Base-by-base conservation (phyloP, 106 monocot genomes). In the Posidonia australis region DNA sequence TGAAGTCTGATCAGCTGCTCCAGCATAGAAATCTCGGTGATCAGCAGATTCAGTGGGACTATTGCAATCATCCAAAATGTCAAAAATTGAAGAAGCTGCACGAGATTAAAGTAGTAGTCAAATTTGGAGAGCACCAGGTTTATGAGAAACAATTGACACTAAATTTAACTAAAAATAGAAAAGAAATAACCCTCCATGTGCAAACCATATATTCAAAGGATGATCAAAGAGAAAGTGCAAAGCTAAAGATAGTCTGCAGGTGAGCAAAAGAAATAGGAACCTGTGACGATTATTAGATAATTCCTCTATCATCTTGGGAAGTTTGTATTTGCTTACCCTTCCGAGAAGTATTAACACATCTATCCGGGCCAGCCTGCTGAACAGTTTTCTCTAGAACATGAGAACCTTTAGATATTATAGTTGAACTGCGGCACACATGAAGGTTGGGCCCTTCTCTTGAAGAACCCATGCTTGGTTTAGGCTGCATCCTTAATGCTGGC, bases 21-120 rank as follows among this genome's bases (percentile, higher is more conserved):
- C 28, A 29, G 16, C 5, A 28, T 14, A 58, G 58, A 11, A 31
- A 58, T 58, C 28, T 58, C 26, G 58, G 58, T 6, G 27, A 0
- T 58, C 25, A 58, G 27, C 27, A 18, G 42, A 57, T 70, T 61
- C 70, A 48, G n/a, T 31, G 51, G 29, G 36, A 5, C 54, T 42
- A 16, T 11, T 18, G n/a, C 21, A 19, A 10, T 26, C 54, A 44
- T 18, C 21, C 24, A 52, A 56, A 43, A 41, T 44, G 26, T 55
- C 54, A 43, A 26, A 10, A 54, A 24, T 23, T 22, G 72, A 64
- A 54, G 41, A 29, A 43, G 44, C 72, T 72, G 72, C 44, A 72
- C 4, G 16, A 49, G 16, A 17, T 17, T 14, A 49, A 17, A 49
- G 16, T 19, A 49, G 49, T 49, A 0, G n/a, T 49, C 13, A 49